These are phyloP conservation scores for Dryas integrifolia DNA, from an alignment of 331 rosid genomes.

Conservation along the genomic window DNA sequence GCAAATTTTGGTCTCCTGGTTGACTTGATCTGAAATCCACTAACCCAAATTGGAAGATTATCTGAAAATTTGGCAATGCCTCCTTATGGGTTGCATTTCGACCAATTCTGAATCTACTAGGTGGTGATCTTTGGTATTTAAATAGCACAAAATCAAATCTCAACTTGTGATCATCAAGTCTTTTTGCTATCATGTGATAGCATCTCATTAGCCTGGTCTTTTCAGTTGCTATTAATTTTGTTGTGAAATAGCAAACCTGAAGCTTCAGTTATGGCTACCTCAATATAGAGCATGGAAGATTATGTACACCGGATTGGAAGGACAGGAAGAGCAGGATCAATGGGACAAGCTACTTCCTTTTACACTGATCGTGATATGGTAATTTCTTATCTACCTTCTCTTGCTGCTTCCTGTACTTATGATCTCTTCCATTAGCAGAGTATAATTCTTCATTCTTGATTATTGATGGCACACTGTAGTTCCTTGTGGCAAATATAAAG, in stretches of 20 bases:
- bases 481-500: slow-evolving; percentile 76
- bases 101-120: neutral
- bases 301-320: slow-evolving; percentile 92
- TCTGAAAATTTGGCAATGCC: slow-evolving; percentile 26
- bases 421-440: slow-evolving; percentile 10
- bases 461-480: slow-evolving; percentile 40
- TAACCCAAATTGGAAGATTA: slow-evolving; percentile 12
- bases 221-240: slow-evolving; percentile 52
- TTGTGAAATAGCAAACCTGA: slow-evolving; percentile 60
- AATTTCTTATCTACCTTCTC: slow-evolving; percentile 19
- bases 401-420: neutral
- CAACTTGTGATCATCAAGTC: slow-evolving; percentile 14
- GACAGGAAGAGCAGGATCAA: slow-evolving; percentile 89
- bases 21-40: slow-evolving; percentile 24
- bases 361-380: slow-evolving; percentile 82
- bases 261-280: slow-evolving; percentile 74
- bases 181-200: slow-evolving; percentile 39
- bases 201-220: slow-evolving; percentile 43
- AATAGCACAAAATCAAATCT: neutral
- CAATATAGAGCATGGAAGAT: slow-evolving; percentile 94
- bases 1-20: neutral
- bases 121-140: slow-evolving; percentile 2
- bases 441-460: slow-evolving; percentile 18
- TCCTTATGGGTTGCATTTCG: slow-evolving; percentile 24
- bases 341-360: slow-evolving; percentile 74